These are phyloP conservation scores for Didymella lethalis DNA, from an alignment of 2,329 filamentous ascomycete species.

Conservation along the genomic window DNA sequence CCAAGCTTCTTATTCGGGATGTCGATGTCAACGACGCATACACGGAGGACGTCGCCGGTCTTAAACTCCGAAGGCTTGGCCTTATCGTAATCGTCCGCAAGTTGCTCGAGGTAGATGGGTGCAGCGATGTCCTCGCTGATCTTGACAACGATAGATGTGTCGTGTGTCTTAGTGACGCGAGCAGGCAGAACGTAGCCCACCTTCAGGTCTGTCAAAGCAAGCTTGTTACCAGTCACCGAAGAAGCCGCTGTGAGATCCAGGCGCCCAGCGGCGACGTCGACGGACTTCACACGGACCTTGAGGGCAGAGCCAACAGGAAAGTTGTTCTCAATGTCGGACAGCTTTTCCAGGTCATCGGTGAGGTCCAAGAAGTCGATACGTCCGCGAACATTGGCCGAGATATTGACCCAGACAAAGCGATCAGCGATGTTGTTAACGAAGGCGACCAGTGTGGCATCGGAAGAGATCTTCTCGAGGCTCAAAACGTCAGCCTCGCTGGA, in stretches of 20 bases:
- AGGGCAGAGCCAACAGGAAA: constrained; percentile 93
- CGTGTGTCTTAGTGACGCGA: constrained; percentile 83
- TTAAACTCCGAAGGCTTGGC: constrained; percentile 77
- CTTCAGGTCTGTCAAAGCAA: constrained; percentile 76
- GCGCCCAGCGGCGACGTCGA: constrained; percentile 75
- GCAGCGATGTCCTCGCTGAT: constrained; percentile 82
- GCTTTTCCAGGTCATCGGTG: constrained; percentile 81
- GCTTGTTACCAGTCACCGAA: constrained; percentile 61
- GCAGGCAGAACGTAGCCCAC: constrained; percentile 83
- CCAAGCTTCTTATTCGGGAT: constrained; percentile 82
- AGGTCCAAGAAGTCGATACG: constrained; percentile 83
- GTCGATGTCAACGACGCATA: constrained; percentile 85
- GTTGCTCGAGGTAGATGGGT: constrained; percentile 80
- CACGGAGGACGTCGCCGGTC: constrained; percentile 86
- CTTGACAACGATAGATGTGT: constrained; percentile 84
- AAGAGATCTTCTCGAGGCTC: constrained; percentile 74
- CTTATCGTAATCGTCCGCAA: constrained; percentile 85
- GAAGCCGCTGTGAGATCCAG: constrained; percentile 84
- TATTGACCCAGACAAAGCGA: constrained; percentile 85
- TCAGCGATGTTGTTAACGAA: constrained; percentile 90
- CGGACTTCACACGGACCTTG: constrained; percentile 76
- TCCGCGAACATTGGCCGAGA: constrained; percentile 87
- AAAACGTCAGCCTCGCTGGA: constrained; percentile 68
- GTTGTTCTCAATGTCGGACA: constrained; percentile 77
- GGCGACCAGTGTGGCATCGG: constrained; percentile 76